Percentiles rank a stretch among this genome's conserved stretches.
Conservation (phyloP, 108 stramenopile species). For the Thalassiosira profunda region DNA sequence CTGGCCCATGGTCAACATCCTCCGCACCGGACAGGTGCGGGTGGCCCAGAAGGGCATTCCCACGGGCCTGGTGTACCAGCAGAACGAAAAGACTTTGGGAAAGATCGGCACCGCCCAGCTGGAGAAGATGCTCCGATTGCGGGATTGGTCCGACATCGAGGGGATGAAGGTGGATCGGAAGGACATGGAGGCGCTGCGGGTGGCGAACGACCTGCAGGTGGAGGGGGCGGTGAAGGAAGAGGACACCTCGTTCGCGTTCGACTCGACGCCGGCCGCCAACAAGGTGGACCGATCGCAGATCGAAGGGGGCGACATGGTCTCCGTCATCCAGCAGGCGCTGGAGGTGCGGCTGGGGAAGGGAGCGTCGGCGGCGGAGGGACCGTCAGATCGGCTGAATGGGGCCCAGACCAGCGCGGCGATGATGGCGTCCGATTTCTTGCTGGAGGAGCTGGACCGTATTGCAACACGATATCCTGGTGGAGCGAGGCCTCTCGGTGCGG, state of each 20-base stretch:
- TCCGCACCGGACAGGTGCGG: constrained; percentile 94
- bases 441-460: constrained; percentile 68
- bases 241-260: constrained; percentile 60
- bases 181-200: constrained; percentile 85
- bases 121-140: constrained; percentile 89
- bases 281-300: constrained; percentile 78
- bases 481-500: neutral
- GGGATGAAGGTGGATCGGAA: constrained; percentile 85
- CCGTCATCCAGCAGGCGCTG: constrained; percentile 77
- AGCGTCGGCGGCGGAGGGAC: constrained; percentile 32
- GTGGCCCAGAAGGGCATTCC: constrained; percentile 96
- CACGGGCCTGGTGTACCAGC: constrained; percentile 95
- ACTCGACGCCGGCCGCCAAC: constrained; percentile 82
- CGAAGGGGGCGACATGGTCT: constrained; percentile 81
- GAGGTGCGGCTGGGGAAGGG: constrained; percentile 72
- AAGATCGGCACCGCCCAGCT: constrained; percentile 76
- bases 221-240: constrained; percentile 66
- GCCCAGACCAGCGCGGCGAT: constrained; percentile 84
- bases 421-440: constrained; percentile 86
- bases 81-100: constrained; percentile 94
- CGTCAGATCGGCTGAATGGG: constrained; percentile 42
- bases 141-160: constrained; percentile 86
- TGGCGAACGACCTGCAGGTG: constrained; percentile 83
- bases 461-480: constrained; percentile 22
- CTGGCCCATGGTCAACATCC: constrained; percentile 98